Base-by-base conservation (phyloP, 2,329 filamentous ascomycete genomes). In the Blastomyces gilchristii region DNA sequence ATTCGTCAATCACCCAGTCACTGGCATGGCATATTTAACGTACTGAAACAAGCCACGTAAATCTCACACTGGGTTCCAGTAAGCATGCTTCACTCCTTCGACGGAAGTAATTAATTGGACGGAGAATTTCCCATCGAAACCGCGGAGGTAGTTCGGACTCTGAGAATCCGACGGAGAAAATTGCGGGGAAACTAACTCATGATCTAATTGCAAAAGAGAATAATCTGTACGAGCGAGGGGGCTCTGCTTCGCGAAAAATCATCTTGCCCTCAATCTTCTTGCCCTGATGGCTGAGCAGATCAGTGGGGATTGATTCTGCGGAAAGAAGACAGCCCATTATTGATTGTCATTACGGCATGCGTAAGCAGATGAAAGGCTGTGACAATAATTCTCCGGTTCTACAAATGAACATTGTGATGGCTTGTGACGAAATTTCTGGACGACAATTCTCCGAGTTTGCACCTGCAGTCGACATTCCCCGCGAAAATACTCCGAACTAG, bases 41-140 rank as follows among this genome's bases (percentile, higher is more conserved):
- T 31, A 22, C 53, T 39, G 53, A 22, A 56, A 39, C 53, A 56
- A 56, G 53, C 53, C 53, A 56, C 53, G 34, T 22, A 54, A 34
- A 54, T 54, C 5, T 54, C 31, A 50, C 22, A 12, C 18, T 47
- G 8, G 45, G 18, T 28, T 52, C 12, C 9, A 31, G 12, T 5
- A 14, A 31, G 49, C 9, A 5, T 31, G 25, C 25, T 52, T 16
- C 25, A 52, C 28, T 16, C 12, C 25, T 31, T 28, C 12, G 49
- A 52, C 12, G 3, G 25, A 18, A 14, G 22, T 28, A 52, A 11
- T 16, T 22, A 12, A 28, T 12, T 12, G 22, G 22, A 28, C 22
- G 12, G 22, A 3, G 47, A 12, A 50, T 25, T 52, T 52, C 12
- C 49, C 11, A 52, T 25, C 18, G 25, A 50, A 52, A 5, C 49